A percentile compares a stretch with the other conserved stretches of the same genome.
Conservation (phyloP, 257 asterid species). For the Cynanchum wilfordii region DNA sequence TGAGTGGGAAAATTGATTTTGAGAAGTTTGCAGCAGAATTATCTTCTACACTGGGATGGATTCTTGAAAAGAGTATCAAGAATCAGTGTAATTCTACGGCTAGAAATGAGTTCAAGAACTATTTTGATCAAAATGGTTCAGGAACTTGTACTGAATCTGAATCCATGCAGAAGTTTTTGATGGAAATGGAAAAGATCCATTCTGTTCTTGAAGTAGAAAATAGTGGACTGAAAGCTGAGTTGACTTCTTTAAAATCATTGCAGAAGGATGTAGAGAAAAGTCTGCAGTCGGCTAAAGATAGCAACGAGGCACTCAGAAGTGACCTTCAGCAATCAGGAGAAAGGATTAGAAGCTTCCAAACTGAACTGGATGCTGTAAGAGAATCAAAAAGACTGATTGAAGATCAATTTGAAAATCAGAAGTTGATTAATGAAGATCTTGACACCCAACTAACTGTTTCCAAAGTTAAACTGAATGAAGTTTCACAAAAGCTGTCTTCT, state of each 20-base stretch:
- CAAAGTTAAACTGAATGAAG: conserved; percentile 40
- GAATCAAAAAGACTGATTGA: conserved; percentile 47
- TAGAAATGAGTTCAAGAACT: conserved; percentile 42
- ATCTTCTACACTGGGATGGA: conserved; percentile 32
- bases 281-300: conserved; percentile 25
- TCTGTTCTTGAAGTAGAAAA: conserved; percentile 41
- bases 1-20: conserved; percentile 28
- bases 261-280: conserved; percentile 25
- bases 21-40: conserved; percentile 37
- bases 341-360: conserved; percentile 22
- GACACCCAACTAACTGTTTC: conserved; percentile 58
- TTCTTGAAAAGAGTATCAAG: conserved; percentile 24
- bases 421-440: conserved; percentile 57
- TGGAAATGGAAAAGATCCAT: conserved; percentile 46
- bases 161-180: conserved; percentile 45
- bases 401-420: conserved; percentile 64
- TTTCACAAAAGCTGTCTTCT: conserved; percentile 51
- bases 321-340: conserved; percentile 31
- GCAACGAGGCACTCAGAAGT: conserved; percentile 23
- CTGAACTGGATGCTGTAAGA: conserved; percentile 36
- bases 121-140: conserved; percentile 45
- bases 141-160: conserved; percentile 44
- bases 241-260: conserved; percentile 22
- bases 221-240: conserved; percentile 41
- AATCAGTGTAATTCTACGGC: conserved; percentile 15